Evolutionary conservation across 2,329 filamentous ascomycete genomes (phyloP), one percentile per base, ranked within the genome.

Genomic region (Alternaria consortialis): DNA sequence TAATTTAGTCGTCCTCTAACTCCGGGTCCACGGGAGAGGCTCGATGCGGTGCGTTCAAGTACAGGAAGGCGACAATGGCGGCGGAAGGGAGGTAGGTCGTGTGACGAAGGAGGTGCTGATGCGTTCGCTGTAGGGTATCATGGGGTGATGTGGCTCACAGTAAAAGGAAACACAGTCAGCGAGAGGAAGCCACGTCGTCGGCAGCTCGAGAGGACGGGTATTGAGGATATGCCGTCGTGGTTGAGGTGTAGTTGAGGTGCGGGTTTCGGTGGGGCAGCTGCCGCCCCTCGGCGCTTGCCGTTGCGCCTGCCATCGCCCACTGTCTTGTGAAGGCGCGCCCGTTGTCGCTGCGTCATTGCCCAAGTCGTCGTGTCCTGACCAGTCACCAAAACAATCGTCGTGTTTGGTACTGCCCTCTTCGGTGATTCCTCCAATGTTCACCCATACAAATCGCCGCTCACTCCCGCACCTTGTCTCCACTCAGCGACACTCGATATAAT

Each of bases 91-190:
- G 32, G 53, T 46, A 32, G 62, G 72, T 68, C 64, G 75, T 74
- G 75, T 73, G 75, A 70, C 68, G 63, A 70, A 47, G 68, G 63
- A 69, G 69, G 68, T 68, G 66, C 69, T 64, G 63, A 63, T 65
- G 68, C 65, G 69, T 72, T 56, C 53, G 54, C 52, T 43, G 44
- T 59, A 60, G 57, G 58, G 55, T 68, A 66, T 63, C 68, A 70
- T 72, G 58, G 64, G 65, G 60, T 48, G 59, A 25, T 42, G 34
- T 61, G 46, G 57, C 27, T 23, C 43, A 34, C 37, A 61, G 62
- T 39, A 55, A 53, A 39, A 53, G 44, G 13, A 36, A 51, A 44
- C n/a, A 47, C 12, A 55, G 32, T 25, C 53, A 39, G 47, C 23
- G 47, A 56, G 17, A 43, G 56, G 57, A 27, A 40, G 47, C 27